Conservation (phyloP, 495 filamentous ascomycete genomes). For the Schizothecium vesticola region DNA sequence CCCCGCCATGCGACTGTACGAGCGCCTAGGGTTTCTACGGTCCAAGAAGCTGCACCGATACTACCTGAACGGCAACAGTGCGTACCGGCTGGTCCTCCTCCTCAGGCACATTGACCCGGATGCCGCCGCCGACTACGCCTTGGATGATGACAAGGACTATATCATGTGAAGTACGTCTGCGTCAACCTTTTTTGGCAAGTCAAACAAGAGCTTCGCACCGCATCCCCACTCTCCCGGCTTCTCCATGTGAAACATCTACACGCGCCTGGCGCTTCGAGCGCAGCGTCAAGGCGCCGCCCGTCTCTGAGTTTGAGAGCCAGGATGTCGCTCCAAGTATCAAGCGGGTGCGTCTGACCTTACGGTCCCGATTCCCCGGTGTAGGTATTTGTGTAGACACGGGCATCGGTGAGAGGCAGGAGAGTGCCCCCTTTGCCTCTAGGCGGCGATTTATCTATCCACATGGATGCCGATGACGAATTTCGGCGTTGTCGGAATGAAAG, state of each 20-base stretch:
- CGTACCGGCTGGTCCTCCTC: conserved; percentile 80
- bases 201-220: background rate
- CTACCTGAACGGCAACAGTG: conserved; percentile 94
- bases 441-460: background rate
- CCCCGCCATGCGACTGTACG: conserved; percentile 89
- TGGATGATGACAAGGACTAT: conserved; percentile 20
- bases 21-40: conserved; percentile 83
- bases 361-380: background rate
- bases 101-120: conserved; percentile 53
- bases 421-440: background rate
- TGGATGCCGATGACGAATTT: background rate
- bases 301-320: background rate
- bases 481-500: background rate
- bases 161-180: background rate
- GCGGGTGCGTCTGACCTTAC: background rate
- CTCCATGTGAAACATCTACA: background rate
- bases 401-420: background rate
- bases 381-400: background rate
- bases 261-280: background rate
- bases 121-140: conserved; percentile 14
- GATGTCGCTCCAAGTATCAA: background rate
- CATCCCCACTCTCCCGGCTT: background rate
- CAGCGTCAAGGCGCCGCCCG: background rate
- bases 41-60: conserved; percentile 94
- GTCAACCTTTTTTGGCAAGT: background rate